These are phyloP conservation scores for Camelina hispida DNA, from an alignment of 345 rosid genomes.

Conservation along the genomic window DNA sequence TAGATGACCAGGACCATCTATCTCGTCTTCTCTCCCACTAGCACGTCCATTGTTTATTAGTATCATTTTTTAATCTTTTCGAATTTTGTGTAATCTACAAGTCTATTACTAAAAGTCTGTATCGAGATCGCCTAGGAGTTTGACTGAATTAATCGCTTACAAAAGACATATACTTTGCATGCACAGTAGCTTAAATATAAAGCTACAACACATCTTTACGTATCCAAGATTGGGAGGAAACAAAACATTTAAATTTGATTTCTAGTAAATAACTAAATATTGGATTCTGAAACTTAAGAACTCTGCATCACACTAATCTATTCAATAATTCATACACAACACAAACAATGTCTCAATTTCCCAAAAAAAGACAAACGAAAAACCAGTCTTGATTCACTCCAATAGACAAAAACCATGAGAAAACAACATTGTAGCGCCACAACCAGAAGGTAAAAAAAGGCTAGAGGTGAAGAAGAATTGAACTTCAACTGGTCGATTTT, in stretches of 20 bases:
- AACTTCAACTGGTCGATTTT: slow-evolving; percentile 1
- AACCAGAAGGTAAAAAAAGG: background rate
- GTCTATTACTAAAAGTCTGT: background rate
- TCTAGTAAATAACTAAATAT: slow-evolving; percentile 2
- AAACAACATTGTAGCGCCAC: background rate
- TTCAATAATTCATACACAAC: slow-evolving; percentile 31
- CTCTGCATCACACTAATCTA: slow-evolving; percentile 4
- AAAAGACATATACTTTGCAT: slow-evolving; percentile 1
- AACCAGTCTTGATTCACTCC: slow-evolving; percentile 9
- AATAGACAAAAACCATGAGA: slow-evolving; percentile 12
- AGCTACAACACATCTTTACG: background rate
- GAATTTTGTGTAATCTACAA: slow-evolving; percentile 1
- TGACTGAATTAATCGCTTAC: slow-evolving; percentile 8
- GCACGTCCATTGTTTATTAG: background rate
- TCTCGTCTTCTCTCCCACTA: slow-evolving; percentile 16
- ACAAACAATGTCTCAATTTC: slow-evolving; percentile 25
- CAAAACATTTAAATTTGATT: background rate
- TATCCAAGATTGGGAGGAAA: background rate
- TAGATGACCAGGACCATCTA: slow-evolving; percentile 32
- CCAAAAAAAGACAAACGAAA: slow-evolving; percentile 1
- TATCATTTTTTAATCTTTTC: background rate
- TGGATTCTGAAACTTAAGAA: background rate
- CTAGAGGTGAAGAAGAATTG: slow-evolving; percentile 19
- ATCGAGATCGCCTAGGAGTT: slow-evolving; percentile 18
- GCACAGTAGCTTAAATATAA: background rate